A percentile compares a stretch with the other conserved stretches of the same genome.
phyloP scores from a whole-genome alignment of 345 rosid species.

The Cochlearia excelsa region DNA sequence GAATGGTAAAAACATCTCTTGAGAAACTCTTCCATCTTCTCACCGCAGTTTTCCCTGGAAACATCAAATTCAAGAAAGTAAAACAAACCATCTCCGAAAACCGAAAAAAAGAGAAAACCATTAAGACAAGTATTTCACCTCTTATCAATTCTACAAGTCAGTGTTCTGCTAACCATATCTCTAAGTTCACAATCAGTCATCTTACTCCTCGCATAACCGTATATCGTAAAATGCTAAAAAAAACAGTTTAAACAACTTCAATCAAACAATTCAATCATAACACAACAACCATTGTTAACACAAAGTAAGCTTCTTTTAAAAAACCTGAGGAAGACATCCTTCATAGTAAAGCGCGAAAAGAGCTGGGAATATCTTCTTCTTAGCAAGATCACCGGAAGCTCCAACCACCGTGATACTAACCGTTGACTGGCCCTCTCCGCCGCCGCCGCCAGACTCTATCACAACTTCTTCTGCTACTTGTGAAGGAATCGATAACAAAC shows the following conservation, averaged over 20 bases:
- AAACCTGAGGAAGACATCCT: slow-evolving; percentile 82
- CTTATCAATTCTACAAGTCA: slow-evolving; percentile 94
- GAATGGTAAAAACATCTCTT: slow-evolving; percentile 93
- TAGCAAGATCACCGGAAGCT: slow-evolving; percentile 99
- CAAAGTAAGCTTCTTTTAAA: neutral
- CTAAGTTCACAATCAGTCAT: slow-evolving; percentile 92
- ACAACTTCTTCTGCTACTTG: slow-evolving; percentile 40
- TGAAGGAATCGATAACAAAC: slow-evolving; percentile 38
- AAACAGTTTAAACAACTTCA: slow-evolving; percentile 1
- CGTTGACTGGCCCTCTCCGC: slow-evolving; percentile 43
- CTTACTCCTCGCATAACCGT: slow-evolving; percentile 93
- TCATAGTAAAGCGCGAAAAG: slow-evolving; percentile 97
- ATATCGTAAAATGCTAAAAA: slow-evolving; percentile 81
- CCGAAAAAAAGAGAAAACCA: neutral
- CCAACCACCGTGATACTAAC: slow-evolving; percentile 94
- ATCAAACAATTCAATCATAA: neutral
- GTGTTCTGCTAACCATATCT: slow-evolving; percentile 88
- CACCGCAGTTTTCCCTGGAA: slow-evolving; percentile 77
- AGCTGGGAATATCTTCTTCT: slow-evolving; percentile 98
- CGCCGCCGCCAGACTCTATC: slow-evolving; percentile 36
- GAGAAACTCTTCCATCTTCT: slow-evolving; percentile 96
- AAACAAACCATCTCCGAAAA: slow-evolving; percentile 4
- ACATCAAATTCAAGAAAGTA: slow-evolving; percentile 8
- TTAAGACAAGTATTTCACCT: slow-evolving; percentile 44
- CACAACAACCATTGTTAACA: slow-evolving; percentile 8